phyloP scores from a whole-genome alignment of 805 yeast genomes.

The Spathaspora boniae region DNA sequence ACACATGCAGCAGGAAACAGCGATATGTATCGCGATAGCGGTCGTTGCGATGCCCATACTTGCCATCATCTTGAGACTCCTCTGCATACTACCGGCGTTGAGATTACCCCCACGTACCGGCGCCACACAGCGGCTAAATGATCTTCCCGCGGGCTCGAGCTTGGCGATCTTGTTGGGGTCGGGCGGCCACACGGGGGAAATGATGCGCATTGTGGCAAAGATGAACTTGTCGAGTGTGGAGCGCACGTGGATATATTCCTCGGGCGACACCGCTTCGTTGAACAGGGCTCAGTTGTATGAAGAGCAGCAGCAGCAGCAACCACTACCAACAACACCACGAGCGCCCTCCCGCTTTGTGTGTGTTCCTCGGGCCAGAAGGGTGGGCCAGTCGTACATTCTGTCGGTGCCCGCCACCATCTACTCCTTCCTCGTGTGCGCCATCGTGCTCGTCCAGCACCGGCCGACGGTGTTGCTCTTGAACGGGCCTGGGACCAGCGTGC shows the following conservation, averaged over 20 bases:
- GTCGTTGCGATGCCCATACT: conserved; percentile 20
- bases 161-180: conserved; percentile 56
- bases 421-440: conserved; percentile 32
- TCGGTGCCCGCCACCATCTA: conserved; percentile 44
- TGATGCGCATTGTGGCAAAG: conserved; percentile 63
- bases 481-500: conserved; percentile 84
- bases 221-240: conserved; percentile 25
- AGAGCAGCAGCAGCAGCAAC: conserved; percentile 14
- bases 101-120: conserved; percentile 7
- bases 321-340: no score
- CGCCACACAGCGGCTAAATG: background rate
- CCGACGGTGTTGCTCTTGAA: conserved; percentile 54
- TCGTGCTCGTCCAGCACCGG: conserved; percentile 23
- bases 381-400: conserved; percentile 51
- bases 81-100: conserved; percentile 21
- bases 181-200: conserved; percentile 97
- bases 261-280: conserved; percentile 51
- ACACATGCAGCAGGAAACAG: no score
- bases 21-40: conserved; percentile 14
- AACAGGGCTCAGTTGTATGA: conserved; percentile 37
- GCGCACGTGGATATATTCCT: conserved; percentile 42
- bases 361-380: conserved; percentile 57
- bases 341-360: conserved; percentile 19
- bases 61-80: conserved; percentile 18
- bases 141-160: conserved; percentile 13